Evolutionary conservation across 1,284 basidiomycete genomes (phyloP).

Genomic region (Melanopsichium pennsylvanicum): DNA sequence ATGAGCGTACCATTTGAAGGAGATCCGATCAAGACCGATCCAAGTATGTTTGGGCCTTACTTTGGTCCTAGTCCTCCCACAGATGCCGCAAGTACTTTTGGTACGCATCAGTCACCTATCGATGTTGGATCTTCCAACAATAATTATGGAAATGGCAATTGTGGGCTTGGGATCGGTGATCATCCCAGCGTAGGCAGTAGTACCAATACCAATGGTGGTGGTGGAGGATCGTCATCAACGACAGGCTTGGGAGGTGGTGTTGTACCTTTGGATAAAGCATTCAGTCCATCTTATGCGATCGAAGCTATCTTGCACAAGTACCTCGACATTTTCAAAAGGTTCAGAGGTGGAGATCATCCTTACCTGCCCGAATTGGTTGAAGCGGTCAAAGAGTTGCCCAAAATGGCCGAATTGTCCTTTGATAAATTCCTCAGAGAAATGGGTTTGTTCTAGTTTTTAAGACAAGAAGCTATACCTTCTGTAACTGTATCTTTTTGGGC

Average conservation of each 20-base stretch:
- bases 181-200: conserved; percentile 7
- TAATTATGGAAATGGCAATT: not conserved
- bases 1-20: conserved; percentile 44
- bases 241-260: not conserved
- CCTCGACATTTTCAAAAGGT: conserved; percentile 48
- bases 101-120: conserved; percentile 1
- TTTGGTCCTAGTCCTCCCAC: conserved; percentile 28
- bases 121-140: not conserved
- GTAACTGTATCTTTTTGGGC: too few relatives aligned
- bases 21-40: conserved; percentile 43
- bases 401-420: conserved; percentile 43
- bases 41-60: conserved; percentile 34
- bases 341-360: conserved; percentile 51
- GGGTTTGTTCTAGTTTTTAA: conserved; percentile 17
- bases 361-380: conserved; percentile 44
- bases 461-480: too few relatives aligned
- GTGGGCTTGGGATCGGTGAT: too few relatives aligned
- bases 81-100: not conserved
- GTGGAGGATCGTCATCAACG: conserved; percentile 2
- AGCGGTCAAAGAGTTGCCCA: conserved; percentile 49
- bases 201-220: conserved; percentile 2
- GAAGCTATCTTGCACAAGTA: conserved; percentile 54
- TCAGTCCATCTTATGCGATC: conserved; percentile 39
- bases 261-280: conserved; percentile 30
- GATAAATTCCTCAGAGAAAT: conserved; percentile 35